A percentile compares a stretch with the other conserved stretches of the same genome.
These are phyloP conservation scores for Perilla frutescens DNA, from an alignment of 257 asterid genomes.

Conservation along the genomic window DNA sequence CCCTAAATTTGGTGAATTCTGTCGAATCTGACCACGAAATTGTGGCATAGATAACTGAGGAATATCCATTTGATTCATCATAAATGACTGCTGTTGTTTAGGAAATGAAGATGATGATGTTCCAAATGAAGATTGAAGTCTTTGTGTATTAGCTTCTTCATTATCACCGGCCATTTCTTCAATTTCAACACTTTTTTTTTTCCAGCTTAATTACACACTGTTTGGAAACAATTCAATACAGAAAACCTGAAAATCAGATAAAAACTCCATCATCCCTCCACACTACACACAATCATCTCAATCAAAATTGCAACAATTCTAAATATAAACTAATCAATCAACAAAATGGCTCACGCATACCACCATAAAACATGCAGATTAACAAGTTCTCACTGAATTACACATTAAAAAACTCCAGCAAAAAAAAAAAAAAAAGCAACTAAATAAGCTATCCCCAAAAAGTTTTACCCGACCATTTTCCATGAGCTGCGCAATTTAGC, in stretches of 20 bases:
- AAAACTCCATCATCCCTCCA: conserved; percentile 22
- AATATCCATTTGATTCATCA: conserved; percentile 62
- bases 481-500: conserved; percentile 38
- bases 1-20: conserved; percentile 56
- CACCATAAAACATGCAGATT: conserved; percentile 25
- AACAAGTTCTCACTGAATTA: background rate
- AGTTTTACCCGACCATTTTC: conserved; percentile 22
- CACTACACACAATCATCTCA: conserved; percentile 3
- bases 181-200: conserved; percentile 17
- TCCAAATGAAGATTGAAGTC: conserved; percentile 78
- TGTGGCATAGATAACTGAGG: conserved; percentile 68
- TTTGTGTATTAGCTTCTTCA: conserved; percentile 66
- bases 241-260: conserved; percentile 35
- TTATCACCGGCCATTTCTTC: conserved; percentile 69
- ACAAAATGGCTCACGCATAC: conserved; percentile 28
- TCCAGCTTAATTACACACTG: conserved; percentile 1
- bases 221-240: conserved; percentile 27
- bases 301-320: conserved; percentile 25
- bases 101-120: conserved; percentile 72
- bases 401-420: conserved; percentile 1
- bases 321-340: conserved; percentile 18
- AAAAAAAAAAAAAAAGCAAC: background rate
- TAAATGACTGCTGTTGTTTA: conserved; percentile 49
- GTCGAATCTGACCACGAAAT: conserved; percentile 69
- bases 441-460: conserved; percentile 6